These are phyloP conservation scores for Colletotrichum acutatum DNA, from an alignment of 2,329 filamentous ascomycete species.

Conservation along the genomic window DNA sequence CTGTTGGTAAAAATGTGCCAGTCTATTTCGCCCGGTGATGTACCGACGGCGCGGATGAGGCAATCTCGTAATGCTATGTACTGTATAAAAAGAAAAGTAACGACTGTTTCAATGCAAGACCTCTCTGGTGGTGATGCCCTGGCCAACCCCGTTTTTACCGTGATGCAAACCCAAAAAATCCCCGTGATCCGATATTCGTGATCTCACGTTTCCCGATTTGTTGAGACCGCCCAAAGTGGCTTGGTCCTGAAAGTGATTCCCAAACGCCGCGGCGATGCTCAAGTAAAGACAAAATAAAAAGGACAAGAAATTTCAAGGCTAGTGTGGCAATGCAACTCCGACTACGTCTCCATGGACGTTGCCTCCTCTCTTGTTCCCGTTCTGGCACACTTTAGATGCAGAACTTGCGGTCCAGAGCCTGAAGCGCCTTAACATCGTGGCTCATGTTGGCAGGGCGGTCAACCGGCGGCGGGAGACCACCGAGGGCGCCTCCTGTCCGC, in stretches of 20 bases:
- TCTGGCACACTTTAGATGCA: slow-evolving; percentile 43
- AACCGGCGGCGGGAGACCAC: slow-evolving; percentile 62
- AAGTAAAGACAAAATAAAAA: neutral
- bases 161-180: slow-evolving; percentile 19
- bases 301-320: neutral
- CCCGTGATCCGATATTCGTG: neutral
- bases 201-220: slow-evolving; percentile 9
- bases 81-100: slow-evolving; percentile 8
- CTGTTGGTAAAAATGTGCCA: slow-evolving; percentile 4
- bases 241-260: slow-evolving; percentile 4
- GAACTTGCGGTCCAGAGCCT: slow-evolving; percentile 73
- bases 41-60: neutral
- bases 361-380: neutral
- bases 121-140: neutral
- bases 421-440: slow-evolving; percentile 73
- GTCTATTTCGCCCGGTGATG: slow-evolving; percentile 20
- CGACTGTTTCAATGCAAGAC: slow-evolving; percentile 15
- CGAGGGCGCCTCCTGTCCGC: slow-evolving; percentile 54
- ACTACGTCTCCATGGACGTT: neutral
- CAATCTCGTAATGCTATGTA: slow-evolving; percentile 20
- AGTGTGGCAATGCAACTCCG: slow-evolving; percentile 8
- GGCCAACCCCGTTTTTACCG: slow-evolving; percentile 19
- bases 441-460: slow-evolving; percentile 64
- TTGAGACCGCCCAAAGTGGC: slow-evolving; percentile 13
- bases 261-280: slow-evolving; percentile 31